These are phyloP conservation scores for Paraconiothyrium sp. DNA, from an alignment of 2,329 filamentous ascomycete genomes.

Conservation along the genomic window DNA sequence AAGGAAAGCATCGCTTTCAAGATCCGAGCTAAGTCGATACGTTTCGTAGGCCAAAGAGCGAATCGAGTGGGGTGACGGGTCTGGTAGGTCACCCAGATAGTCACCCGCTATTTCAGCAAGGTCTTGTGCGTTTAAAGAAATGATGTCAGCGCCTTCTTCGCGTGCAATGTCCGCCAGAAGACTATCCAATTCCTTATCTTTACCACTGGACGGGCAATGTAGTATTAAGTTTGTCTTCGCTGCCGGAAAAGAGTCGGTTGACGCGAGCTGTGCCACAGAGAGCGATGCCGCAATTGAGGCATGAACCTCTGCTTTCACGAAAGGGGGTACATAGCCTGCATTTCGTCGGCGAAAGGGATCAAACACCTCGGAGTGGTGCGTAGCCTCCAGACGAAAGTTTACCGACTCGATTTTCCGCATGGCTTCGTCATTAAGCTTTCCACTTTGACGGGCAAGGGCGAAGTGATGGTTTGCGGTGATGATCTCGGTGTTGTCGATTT, in stretches of 20 bases:
- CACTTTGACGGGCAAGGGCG: background rate
- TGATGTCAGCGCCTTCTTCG: constrained; percentile 70
- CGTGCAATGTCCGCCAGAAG: constrained; percentile 72
- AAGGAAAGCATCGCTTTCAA: constrained; percentile 28
- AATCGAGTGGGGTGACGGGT: constrained; percentile 58
- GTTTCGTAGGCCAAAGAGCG: constrained; percentile 65
- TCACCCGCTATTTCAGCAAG: constrained; percentile 74
- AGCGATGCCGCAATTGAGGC: constrained; percentile 63
- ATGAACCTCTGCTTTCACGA: constrained; percentile 56
- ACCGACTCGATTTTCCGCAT: background rate
- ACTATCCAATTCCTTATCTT: constrained; percentile 63
- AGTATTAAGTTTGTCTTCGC: constrained; percentile 67
- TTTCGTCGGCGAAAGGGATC: background rate
- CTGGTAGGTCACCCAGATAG: constrained; percentile 72
- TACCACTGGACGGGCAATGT: constrained; percentile 67
- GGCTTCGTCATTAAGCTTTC: background rate
- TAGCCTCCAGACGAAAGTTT: background rate
- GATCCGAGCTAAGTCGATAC: constrained; percentile 52
- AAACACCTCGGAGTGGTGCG: background rate
- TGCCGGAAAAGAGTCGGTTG: constrained; percentile 57
- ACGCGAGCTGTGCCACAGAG: constrained; percentile 38
- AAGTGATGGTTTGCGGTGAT: background rate
- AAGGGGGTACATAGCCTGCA: constrained; percentile 31
- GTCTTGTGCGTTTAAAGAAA: constrained; percentile 74
- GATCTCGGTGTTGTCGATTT: background rate